Conservation (phyloP, 1,284 basidiomycete genomes). For the Cystobasidium sp. region DNA sequence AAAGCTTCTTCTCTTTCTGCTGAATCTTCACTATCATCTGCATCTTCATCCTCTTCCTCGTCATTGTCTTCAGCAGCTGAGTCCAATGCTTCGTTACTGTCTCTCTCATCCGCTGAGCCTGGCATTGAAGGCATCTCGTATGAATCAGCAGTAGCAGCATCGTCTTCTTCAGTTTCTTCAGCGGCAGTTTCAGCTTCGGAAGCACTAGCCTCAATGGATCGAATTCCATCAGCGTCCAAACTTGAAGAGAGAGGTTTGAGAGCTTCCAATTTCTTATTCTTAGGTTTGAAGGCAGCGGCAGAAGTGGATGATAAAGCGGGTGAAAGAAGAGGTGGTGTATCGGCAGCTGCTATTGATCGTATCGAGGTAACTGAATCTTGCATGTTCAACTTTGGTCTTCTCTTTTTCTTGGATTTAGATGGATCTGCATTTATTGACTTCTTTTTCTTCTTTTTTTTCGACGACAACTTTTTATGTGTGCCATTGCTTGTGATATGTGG, state of each 20-base stretch:
- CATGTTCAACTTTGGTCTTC: conserved; percentile 6
- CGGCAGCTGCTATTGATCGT: not conserved
- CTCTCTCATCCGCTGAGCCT: conserved; percentile 20
- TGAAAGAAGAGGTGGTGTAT: conserved; percentile 2
- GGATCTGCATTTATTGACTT: conserved; percentile 16
- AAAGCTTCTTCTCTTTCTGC: conserved; percentile 56
- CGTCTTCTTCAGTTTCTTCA: conserved; percentile 7
- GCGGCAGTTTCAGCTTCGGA: conserved; percentile 18
- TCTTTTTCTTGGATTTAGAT: not conserved
- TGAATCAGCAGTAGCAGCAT: conserved; percentile 17
- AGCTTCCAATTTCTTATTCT: conserved; percentile 23
- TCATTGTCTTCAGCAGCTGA: not conserved
- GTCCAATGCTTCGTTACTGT: not conserved
- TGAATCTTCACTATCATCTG: conserved; percentile 53
- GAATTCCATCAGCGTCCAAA: conserved; percentile 4
- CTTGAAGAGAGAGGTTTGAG: conserved; percentile 4
- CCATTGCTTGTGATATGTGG: not conserved
- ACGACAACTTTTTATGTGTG: conserved; percentile 46
- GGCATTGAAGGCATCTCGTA: conserved; percentile 40
- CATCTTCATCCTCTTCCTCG: conserved; percentile 39
- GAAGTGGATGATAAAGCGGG: not conserved
- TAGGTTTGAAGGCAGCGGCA: not conserved
- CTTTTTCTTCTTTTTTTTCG: conserved; percentile 51
- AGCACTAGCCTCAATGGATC: conserved; percentile 25
- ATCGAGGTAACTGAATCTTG: conserved; percentile 14